Evolutionary conservation across 164 flowering plant species (phyloP), one percentile per base, ranked within the genome.

Genomic region (Warburgia ugandensis): DNA sequence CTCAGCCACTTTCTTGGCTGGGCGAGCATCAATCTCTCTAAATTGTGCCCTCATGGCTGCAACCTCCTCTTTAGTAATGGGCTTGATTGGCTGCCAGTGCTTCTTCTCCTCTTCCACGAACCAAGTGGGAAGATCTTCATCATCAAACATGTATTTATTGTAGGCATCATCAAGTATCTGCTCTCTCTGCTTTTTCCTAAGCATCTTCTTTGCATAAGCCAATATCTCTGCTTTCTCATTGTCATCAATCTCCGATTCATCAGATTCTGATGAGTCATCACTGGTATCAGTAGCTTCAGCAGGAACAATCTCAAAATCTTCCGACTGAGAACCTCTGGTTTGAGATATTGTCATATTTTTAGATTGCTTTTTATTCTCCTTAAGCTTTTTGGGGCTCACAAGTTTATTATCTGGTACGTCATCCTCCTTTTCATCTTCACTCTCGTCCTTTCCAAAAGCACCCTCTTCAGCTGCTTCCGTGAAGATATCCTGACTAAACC

Each of bases 401-500:
- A 37, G 47, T 40, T 63, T 65, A 40, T 55, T 45, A 29, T 59
- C 73, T 11, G 29, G 58, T 23, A 31, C 47, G 23, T 66, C 72
- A 12, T 70, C 71, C 49, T 78, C 74, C 78, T 71, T 75, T 62
- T 87, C 94, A 63, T 85, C 88, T 20, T 87, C 96, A 52, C 76
- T 77, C 0, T 72, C 80, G 38, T 55, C 43, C 50, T 58, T 62
- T 12, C 36, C 74, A 54, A 76, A 53, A 43, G 67, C 75, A 21
- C 74, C 83, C 8, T 68, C 79, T 52, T 73, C 83, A 5, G 67
- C 72, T 4, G 77, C 83, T 48, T 82, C 79, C 25, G 78, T 73
- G 64, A 92, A 92, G 41, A 92, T 71, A 68, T 88, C 96, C 61
- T 86, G 95, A 60, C 86, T 73, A 58, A 80, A 92, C 99, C 99